Base-by-base conservation (phyloP, 108 stramenopile genomes). In the Fragilaria radians region DNA sequence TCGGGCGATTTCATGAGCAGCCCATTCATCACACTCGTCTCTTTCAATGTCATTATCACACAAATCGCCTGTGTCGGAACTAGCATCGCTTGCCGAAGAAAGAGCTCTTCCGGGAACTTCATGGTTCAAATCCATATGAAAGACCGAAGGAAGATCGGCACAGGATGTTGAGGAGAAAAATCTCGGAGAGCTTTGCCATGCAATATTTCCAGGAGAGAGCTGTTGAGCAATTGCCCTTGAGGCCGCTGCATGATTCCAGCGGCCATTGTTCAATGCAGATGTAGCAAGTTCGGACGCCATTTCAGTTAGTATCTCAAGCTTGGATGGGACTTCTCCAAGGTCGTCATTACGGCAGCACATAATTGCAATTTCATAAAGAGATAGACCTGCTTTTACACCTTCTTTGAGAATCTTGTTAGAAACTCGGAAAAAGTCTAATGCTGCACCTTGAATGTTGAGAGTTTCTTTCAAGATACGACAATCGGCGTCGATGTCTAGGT, bases 331-430 rank as follows among this genome's bases (percentile, higher is more conserved):
- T 68, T 85, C 87, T 42, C 82, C 89, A 52, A 67, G 23, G 28
- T 73, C 68, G 69, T 92, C 91, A 52, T 85, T 88, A 26, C 91
- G 79, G 53, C 91, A 92, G 58, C 87, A 81, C 69, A 92, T 76
- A 18, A 77, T 68, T 9, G 86, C 86, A 57, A 93, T 93, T 17
- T 93, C 92, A 42, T 88, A 93, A 42, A 93, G 67, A 29, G 74
- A 72, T 32, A 93, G 55, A 7, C 86, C 86, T 26, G 80, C 78
- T 30, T 71, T 67, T 18, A 89, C 76, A 3, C 92, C 92, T 5
- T 70, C 78, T 60, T 89, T 79, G 52, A 93, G 82, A 11, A 89
- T 45, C 27, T 67, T 66, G 54, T 77, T 80, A 30, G 78, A 80
- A 18, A 82, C 87, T 28, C 86, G 71, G 52, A 85, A 89, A 61